phyloP scores from a whole-genome alignment of 2,329 filamentous ascomycete genomes.

The Phyllosticta capitalensis region DNA sequence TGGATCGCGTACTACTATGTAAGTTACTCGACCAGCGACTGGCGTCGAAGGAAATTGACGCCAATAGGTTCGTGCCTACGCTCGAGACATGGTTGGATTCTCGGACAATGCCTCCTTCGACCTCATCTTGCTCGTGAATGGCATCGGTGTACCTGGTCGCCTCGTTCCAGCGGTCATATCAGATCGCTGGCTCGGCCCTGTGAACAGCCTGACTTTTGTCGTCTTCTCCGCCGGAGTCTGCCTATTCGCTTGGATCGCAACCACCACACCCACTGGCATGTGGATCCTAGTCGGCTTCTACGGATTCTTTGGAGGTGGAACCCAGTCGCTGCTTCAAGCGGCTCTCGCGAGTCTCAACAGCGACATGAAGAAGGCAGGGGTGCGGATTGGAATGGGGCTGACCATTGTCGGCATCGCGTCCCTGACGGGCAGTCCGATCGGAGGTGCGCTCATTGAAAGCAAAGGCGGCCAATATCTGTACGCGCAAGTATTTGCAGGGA shows the following conservation, averaged over 20 bases:
- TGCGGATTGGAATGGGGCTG: conserved; percentile 37
- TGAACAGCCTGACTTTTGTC: conserved; percentile 33
- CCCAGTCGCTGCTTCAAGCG: conserved; percentile 36
- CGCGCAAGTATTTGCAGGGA: conserved; percentile 34
- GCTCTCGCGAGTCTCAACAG: conserved; percentile 35
- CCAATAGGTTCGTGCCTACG: conserved; percentile 4
- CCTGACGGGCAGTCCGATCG: conserved; percentile 22
- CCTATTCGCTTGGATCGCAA: conserved; percentile 37
- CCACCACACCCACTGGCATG: conserved; percentile 27
- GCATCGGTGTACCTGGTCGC: conserved; percentile 31
- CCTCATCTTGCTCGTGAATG: not conserved
- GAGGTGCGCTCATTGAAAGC: conserved; percentile 25
- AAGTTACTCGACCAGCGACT: conserved; percentile 9
- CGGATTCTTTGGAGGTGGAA: conserved; percentile 38
- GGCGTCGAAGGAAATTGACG: not conserved
- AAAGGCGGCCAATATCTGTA: conserved; percentile 30
- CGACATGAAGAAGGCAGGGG: conserved; percentile 33
- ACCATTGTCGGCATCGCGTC: conserved; percentile 19
- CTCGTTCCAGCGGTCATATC: conserved; percentile 39
- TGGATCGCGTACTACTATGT: conserved; percentile 53
- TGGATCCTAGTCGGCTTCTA: conserved; percentile 37
- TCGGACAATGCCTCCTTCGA: conserved; percentile 45
- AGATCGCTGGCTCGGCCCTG: conserved; percentile 29
- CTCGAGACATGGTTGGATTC: conserved; percentile 28
- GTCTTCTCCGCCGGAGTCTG: conserved; percentile 31